A percentile compares a stretch with the other conserved stretches of the same genome.
These are phyloP conservation scores for Vigna mungo DNA, from an alignment of 306 rosid species.

Conservation along the genomic window DNA sequence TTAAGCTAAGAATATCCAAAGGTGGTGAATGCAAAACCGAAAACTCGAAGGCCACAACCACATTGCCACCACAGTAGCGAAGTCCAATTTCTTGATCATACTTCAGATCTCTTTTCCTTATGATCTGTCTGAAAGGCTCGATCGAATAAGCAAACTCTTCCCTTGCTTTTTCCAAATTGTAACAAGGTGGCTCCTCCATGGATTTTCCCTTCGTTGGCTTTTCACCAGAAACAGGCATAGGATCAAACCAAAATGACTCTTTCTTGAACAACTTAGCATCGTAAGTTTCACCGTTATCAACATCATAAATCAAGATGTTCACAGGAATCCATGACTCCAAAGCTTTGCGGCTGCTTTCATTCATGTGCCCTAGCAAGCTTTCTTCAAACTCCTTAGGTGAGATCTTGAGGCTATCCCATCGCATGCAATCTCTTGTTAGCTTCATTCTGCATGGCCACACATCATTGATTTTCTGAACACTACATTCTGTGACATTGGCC, in stretches of 20 bases:
- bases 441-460: constrained; percentile 60
- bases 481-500: constrained; percentile 17
- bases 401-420: constrained; percentile 60
- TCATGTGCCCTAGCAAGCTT: constrained; percentile 48
- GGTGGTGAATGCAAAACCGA: constrained; percentile 49
- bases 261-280: constrained; percentile 55
- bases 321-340: constrained; percentile 57
- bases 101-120: constrained; percentile 50
- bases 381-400: constrained; percentile 58
- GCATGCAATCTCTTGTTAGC: constrained; percentile 48
- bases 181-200: constrained; percentile 41
- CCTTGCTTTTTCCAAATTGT: constrained; percentile 49
- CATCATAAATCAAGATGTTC: constrained; percentile 54
- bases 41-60: constrained; percentile 46
- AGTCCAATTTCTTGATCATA: constrained; percentile 64
- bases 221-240: constrained; percentile 54
- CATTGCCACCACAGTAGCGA: constrained; percentile 43
- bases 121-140: constrained; percentile 53
- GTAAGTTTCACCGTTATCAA: constrained; percentile 58
- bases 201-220: constrained; percentile 27
- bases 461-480: background rate
- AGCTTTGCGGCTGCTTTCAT: constrained; percentile 45
- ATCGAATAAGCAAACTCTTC: constrained; percentile 57
- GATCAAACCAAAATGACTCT: constrained; percentile 62
- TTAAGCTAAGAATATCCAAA: constrained; percentile 26